Conservation (phyloP, 1,284 basidiomycete genomes). For the Rhodotorula sp. region DNA sequence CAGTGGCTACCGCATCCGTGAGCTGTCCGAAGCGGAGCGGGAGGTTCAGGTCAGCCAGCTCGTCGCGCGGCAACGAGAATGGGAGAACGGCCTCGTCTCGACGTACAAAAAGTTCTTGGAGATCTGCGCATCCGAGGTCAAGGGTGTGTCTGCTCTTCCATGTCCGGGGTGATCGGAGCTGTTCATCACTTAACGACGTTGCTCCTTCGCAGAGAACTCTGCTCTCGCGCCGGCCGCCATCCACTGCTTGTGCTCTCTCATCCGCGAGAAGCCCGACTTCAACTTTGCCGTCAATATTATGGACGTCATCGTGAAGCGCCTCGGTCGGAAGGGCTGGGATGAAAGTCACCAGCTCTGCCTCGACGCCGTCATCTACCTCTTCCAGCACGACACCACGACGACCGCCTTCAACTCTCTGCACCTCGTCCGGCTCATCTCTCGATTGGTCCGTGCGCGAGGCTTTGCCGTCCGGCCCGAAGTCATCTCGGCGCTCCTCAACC, state of each 20-base stretch:
- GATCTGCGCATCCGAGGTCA: constrained; percentile 78
- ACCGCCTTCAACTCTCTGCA: constrained; percentile 67
- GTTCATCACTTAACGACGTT: background rate
- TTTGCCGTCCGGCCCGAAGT: constrained; percentile 89
- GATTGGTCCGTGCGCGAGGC: constrained; percentile 92
- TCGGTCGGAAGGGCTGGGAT: constrained; percentile 87
- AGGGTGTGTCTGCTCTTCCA: constrained; percentile 60
- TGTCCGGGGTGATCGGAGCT: constrained; percentile 8
- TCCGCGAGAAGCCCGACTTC: constrained; percentile 86
- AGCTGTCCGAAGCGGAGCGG: constrained; percentile 85
- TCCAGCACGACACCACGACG: constrained; percentile 71
- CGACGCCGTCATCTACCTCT: constrained; percentile 73
- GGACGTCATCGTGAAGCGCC: constrained; percentile 74
- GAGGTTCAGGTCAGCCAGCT: constrained; percentile 92
- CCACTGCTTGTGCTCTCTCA: constrained; percentile 81
- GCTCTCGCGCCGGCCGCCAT: constrained; percentile 71
- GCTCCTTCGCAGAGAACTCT: constrained; percentile 60
- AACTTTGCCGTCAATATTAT: constrained; percentile 95
- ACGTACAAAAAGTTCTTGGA: constrained; percentile 89
- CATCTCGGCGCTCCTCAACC: constrained; percentile 76
- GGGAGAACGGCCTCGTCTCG: constrained; percentile 89
- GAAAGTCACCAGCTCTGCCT: constrained; percentile 68
- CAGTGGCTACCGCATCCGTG: constrained; percentile 66
- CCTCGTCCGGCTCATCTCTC: constrained; percentile 83
- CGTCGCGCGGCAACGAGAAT: constrained; percentile 85